Base-by-base conservation (phyloP, 495 filamentous ascomycete genomes). In the Chaetomium tenue region DNA sequence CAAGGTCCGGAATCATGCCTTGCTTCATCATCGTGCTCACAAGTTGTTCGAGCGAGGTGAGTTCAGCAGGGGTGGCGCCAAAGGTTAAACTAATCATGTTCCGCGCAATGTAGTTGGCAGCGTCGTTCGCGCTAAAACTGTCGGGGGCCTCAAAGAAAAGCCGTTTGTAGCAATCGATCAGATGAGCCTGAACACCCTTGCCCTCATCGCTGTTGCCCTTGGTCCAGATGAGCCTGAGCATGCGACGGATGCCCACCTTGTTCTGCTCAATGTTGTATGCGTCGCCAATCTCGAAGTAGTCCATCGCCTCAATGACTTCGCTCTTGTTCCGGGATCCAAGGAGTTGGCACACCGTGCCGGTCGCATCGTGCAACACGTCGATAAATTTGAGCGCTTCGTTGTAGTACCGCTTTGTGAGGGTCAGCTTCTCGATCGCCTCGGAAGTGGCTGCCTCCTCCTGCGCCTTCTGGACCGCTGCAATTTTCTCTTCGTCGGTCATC, bases 11-110 rank as follows among this genome's bases (percentile, higher is more conserved):
- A 54, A 99, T 86, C 76, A 91, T 86, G 15, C 89, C 91, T 30
- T 88, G 87, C 71, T 92, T 96, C 91, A 97, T 97, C 94, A 99
- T 98, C 0, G 92, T 97, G 68, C 89, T 91, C 5, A 98, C 77
- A 20, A 99, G 81, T 77, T 98, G 94, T 72, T 98, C 94, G 22
- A 99, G 81, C 44, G 91, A 97, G 3, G 94, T 99, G 39, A 98
- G 81, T 71, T 99, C 94, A 1, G 94, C 94, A 4, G 92, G 90
- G 0, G 92, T 96, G 5, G 92, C 91, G 18, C 92, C 93, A 74
- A 96, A 97, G 0, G 94, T 99, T 65, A 99, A 79, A 78, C 91
- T 96, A 75, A 98, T 97, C 95, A 99, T 98, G 78, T 97, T 98
- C 55, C 93, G 86, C 42, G 93, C 93, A 70, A 99, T 90, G 70